Percentiles rank a stretch among this genome's conserved stretches.
These are phyloP conservation scores for Lavandula angustifolia DNA, from an alignment of 257 asterid species.

Conservation along the genomic window DNA sequence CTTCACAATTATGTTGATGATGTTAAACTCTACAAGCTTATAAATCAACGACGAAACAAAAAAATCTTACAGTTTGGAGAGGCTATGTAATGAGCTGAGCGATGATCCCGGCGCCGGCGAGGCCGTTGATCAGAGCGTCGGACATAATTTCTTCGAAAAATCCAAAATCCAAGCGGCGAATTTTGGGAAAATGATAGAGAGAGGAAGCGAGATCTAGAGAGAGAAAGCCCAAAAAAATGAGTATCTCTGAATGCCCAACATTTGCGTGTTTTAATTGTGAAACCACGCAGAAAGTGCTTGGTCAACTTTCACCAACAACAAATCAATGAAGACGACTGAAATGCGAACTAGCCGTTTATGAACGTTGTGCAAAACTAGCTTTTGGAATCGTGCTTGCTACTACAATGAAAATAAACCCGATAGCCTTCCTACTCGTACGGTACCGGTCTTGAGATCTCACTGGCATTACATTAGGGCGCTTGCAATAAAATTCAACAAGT, in stretches of 20 bases:
- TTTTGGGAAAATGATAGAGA: slow-evolving; percentile 32
- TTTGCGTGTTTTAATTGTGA: slow-evolving; percentile 29
- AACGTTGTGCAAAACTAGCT: no score
- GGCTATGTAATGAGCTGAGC: slow-evolving; percentile 96
- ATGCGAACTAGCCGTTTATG: no score
- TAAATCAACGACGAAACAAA: no score
- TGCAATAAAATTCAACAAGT: no score
- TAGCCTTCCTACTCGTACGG: no score
- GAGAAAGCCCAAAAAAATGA: slow-evolving; percentile 26
- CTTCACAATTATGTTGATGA: slow-evolving; percentile 27
- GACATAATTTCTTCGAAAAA: slow-evolving; percentile 50
- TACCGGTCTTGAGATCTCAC: no score
- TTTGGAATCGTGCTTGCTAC: no score
- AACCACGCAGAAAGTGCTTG: slow-evolving; percentile 17
- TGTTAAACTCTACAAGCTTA: no score
- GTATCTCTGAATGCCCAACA: slow-evolving; percentile 33
- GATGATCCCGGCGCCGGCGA: slow-evolving; percentile 95
- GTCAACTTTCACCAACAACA: background rate
- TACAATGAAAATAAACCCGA: no score
- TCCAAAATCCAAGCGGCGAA: background rate
- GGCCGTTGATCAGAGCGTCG: slow-evolving; percentile 94
- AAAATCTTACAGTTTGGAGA: slow-evolving; percentile 71
- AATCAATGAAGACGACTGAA: slow-evolving; percentile 13
- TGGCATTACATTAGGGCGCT: no score
- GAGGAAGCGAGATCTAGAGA: slow-evolving; percentile 38